These are phyloP conservation scores for Sisymbrium irio DNA, from an alignment of 345 rosid genomes.

Conservation along the genomic window DNA sequence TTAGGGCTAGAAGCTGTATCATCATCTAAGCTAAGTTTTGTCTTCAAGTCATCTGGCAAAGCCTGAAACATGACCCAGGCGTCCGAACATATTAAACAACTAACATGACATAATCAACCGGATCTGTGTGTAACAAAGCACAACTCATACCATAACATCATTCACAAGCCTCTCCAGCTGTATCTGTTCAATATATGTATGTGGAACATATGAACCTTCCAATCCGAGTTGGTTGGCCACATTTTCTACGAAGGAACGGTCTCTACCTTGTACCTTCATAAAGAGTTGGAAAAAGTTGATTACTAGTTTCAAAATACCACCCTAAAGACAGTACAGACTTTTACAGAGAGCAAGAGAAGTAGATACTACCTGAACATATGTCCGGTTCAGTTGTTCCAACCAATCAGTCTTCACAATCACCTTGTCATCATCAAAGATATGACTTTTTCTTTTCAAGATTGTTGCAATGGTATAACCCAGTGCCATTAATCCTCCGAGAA, in stretches of 20 bases:
- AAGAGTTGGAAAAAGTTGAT: background rate
- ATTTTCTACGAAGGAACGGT: slow-evolving; percentile 63
- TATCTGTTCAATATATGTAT: slow-evolving; percentile 95
- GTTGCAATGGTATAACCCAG: slow-evolving; percentile 93
- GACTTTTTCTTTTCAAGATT: slow-evolving; percentile 93
- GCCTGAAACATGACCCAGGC: slow-evolving; percentile 55
- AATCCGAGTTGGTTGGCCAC: slow-evolving; percentile 78
- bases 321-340: background rate
- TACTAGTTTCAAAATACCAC: background rate
- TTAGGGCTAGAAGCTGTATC: slow-evolving; percentile 88
- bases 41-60: slow-evolving; percentile 90
- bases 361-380: slow-evolving; percentile 77
- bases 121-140: slow-evolving; percentile 3
- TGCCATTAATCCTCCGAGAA: slow-evolving; percentile 98
- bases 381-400: slow-evolving; percentile 93
- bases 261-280: slow-evolving; percentile 92
- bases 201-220: slow-evolving; percentile 89
- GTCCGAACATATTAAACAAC: slow-evolving; percentile 28
- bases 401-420: slow-evolving; percentile 88
- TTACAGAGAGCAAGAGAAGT: slow-evolving; percentile 7
- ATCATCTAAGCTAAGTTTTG: slow-evolving; percentile 90
- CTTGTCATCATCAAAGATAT: slow-evolving; percentile 66
- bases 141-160: slow-evolving; percentile 84
- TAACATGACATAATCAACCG: slow-evolving; percentile 14
- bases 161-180: slow-evolving; percentile 96